Conservation (phyloP, 441 rosid species). For the Syzygium malaccense region DNA sequence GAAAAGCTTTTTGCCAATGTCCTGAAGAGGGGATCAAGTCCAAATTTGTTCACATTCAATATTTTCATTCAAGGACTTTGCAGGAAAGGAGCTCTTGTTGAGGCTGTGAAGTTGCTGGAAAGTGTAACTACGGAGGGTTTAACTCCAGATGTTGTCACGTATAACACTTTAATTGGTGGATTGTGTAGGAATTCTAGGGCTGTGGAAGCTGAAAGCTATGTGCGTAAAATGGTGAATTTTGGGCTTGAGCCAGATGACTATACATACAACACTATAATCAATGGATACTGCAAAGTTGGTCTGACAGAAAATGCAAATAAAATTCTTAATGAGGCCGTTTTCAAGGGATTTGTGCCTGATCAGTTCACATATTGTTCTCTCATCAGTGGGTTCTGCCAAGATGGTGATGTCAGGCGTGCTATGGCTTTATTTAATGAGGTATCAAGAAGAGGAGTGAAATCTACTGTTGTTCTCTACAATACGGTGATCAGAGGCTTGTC, state of each 20-base stretch:
- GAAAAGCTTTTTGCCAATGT: slow-evolving; percentile 67
- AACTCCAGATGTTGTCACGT: slow-evolving; percentile 70
- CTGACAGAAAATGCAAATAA: slow-evolving; percentile 61
- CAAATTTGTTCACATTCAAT: slow-evolving; percentile 79
- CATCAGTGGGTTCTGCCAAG: slow-evolving; percentile 62
- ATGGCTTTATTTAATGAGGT: slow-evolving; percentile 59
- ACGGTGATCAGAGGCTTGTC: slow-evolving; percentile 67
- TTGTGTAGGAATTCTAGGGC: slow-evolving; percentile 60
- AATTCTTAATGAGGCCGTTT: slow-evolving; percentile 56
- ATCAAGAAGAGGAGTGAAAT: slow-evolving; percentile 49
- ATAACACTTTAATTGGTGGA: slow-evolving; percentile 77
- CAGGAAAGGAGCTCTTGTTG: slow-evolving; percentile 49
- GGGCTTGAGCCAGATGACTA: slow-evolving; percentile 75
- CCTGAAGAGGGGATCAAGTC: slow-evolving; percentile 60
- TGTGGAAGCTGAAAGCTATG: slow-evolving; percentile 63
- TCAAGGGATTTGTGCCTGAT: slow-evolving; percentile 77
- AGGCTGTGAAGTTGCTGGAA: slow-evolving; percentile 57
- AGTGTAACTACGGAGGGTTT: slow-evolving; percentile 46
- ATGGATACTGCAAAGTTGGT: slow-evolving; percentile 71
- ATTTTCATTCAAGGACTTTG: slow-evolving; percentile 77
- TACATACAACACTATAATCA: slow-evolving; percentile 68
- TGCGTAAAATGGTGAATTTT: slow-evolving; percentile 73
- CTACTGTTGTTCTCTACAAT: slow-evolving; percentile 56
- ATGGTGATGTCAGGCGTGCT: slow-evolving; percentile 64
- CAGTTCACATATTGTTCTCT: slow-evolving; percentile 73